phyloP scores from a whole-genome alignment of 2,329 filamentous ascomycete genomes.

The Talaromyces sp. region DNA sequence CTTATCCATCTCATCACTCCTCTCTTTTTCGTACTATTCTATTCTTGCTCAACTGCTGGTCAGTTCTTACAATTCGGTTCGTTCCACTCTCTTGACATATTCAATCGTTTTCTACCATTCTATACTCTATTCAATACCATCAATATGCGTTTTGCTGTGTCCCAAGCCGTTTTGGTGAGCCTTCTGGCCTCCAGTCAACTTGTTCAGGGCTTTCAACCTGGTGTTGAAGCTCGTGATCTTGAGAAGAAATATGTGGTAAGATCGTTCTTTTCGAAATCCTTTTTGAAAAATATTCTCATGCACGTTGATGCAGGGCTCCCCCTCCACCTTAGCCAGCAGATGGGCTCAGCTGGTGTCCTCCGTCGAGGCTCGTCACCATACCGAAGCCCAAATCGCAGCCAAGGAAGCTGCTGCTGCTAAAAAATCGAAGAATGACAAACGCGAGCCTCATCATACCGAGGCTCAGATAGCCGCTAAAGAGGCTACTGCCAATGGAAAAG shows the following conservation, averaged over 20 bases:
- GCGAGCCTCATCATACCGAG: neutral
- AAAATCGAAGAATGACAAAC: neutral
- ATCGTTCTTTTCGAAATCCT: neutral
- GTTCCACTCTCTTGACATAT: constrained; percentile 1
- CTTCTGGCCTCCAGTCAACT: constrained; percentile 8
- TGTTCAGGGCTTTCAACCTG: constrained; percentile 3
- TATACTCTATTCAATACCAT: neutral
- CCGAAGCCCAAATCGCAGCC: constrained; percentile 8
- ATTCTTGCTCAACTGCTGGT: constrained; percentile 4
- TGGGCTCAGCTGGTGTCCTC: neutral
- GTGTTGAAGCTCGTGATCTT: neutral
- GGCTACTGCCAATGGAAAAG: neutral
- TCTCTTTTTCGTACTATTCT: neutral
- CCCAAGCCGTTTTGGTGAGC: neutral
- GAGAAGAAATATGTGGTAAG: constrained; percentile 7
- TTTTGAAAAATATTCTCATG: neutral
- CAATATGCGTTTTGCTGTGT: neutral
- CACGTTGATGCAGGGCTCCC: neutral
- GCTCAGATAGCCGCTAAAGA: constrained; percentile 2
- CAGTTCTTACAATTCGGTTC: neutral
- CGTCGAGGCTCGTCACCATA: constrained; percentile 7
- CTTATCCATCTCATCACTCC: neutral
- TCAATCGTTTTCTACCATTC: neutral
- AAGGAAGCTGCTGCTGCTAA: neutral
- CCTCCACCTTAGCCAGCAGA: constrained; percentile 1